Percentiles rank a stretch among this genome's conserved stretches.
These are phyloP conservation scores for Cryomyces minteri DNA, from an alignment of 495 filamentous ascomycete species.

Conservation along the genomic window DNA sequence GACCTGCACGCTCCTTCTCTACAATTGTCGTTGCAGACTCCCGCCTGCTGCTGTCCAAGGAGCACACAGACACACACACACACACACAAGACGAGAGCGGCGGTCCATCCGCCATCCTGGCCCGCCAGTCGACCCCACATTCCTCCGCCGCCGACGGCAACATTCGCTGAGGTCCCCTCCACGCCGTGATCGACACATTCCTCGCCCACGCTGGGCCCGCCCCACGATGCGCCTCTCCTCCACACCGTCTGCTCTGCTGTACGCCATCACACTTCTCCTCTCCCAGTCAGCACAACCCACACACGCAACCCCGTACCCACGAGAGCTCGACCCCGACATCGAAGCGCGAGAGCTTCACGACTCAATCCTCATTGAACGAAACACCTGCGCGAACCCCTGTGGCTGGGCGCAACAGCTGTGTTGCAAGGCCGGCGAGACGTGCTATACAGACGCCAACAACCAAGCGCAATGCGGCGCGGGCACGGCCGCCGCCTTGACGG, in stretches of 20 bases:
- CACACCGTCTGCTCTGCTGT: constrained; percentile 12
- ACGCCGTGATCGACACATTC: constrained; percentile 1
- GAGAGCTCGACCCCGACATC: neutral
- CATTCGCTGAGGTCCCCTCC: too few species aligned
- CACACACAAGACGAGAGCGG: too few species aligned
- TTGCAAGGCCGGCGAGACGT: constrained; percentile 39
- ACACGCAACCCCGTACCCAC: constrained; percentile 10
- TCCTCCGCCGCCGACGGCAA: too few species aligned
- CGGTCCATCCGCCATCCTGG: too few species aligned
- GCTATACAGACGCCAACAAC: constrained; percentile 38
- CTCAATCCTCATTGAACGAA: constrained; percentile 22
- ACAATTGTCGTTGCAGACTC: too few species aligned
- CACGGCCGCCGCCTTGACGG: constrained; percentile 6
- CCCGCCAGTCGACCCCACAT: too few species aligned
- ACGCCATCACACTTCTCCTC: constrained; percentile 8
- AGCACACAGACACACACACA: too few species aligned
- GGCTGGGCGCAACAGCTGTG: constrained; percentile 49
- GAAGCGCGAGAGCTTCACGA: neutral
- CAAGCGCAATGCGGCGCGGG: constrained; percentile 35
- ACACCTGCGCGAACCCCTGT: constrained; percentile 43
- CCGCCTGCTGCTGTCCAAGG: too few species aligned
- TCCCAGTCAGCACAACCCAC: neutral
- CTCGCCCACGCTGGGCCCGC: constrained; percentile 4
- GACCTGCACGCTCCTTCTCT: too few species aligned
- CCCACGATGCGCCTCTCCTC: constrained; percentile 11